These are phyloP conservation scores for Backusella luteola DNA, from an alignment of 192 early-diverging fungal genomes.

Conservation along the genomic window DNA sequence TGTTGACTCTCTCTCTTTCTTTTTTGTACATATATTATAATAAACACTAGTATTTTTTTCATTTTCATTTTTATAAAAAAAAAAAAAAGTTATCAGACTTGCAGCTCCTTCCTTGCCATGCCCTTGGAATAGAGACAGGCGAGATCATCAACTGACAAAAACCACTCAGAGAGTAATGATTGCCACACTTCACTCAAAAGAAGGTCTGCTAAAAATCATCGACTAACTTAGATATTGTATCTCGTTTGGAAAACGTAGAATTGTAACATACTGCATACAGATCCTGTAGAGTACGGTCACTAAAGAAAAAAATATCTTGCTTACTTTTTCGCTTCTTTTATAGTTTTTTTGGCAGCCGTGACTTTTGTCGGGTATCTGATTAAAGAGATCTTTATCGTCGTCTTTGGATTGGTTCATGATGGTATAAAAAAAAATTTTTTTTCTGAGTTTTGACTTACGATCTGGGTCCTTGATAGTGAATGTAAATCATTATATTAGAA, in stretches of 20 bases:
- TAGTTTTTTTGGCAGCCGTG: not conserved
- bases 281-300: slow-evolving; percentile 23
- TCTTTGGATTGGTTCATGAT: not conserved
- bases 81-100: slow-evolving; percentile 30
- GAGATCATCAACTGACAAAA: slow-evolving; percentile 34
- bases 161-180: slow-evolving; percentile 14
- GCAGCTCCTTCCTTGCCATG: slow-evolving; percentile 29
- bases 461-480: too few species aligned
- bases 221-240: slow-evolving; percentile 27
- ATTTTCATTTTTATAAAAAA: slow-evolving; percentile 1
- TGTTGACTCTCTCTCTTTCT: not conserved
- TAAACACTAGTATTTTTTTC: not conserved
- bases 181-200: slow-evolving; percentile 33
- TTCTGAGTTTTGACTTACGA: too few species aligned
- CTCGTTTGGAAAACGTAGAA: slow-evolving; percentile 29
- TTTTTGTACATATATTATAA: too few species aligned
- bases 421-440: not conserved
- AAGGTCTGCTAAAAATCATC: slow-evolving; percentile 30
- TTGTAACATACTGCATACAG: slow-evolving; percentile 20
- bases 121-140: slow-evolving; percentile 34
- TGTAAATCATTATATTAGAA: too few species aligned
- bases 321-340: slow-evolving; percentile 7
- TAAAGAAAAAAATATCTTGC: slow-evolving; percentile 21
- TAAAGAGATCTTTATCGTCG: not conserved
- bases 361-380: not conserved